A percentile compares a stretch with the other conserved stretches of the same genome.
Conservation (phyloP, 345 rosid genomes). For the Mangifera indica region DNA sequence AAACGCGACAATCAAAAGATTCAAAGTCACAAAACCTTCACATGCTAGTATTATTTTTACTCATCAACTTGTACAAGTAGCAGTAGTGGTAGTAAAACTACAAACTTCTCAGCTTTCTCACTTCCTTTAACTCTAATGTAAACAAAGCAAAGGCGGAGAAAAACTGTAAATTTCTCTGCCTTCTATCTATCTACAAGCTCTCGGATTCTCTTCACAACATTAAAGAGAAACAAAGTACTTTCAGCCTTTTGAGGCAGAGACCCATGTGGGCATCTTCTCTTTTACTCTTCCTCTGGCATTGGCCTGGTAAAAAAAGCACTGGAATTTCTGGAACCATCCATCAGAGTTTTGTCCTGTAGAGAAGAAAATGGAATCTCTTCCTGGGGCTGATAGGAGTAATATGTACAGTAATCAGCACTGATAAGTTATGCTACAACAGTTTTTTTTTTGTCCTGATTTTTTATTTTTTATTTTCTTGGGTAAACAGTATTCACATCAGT, state of each 20-base stretch:
- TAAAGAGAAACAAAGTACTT: background rate
- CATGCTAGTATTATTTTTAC: background rate
- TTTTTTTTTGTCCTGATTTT: background rate
- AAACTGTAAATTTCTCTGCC: conserved; percentile 29
- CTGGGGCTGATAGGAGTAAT: background rate
- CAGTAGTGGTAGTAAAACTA: background rate
- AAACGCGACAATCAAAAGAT: conserved; percentile 1
- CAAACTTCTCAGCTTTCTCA: conserved; percentile 18
- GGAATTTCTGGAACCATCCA: conserved; percentile 19
- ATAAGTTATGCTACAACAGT: background rate
- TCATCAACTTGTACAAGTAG: background rate
- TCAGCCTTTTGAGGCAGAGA: conserved; percentile 8
- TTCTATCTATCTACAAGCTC: conserved; percentile 9
- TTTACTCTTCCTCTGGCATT: background rate
- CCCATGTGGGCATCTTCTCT: conserved; percentile 23
- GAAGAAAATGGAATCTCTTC: background rate
- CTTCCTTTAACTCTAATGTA: conserved; percentile 23
- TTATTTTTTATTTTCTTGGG: background rate
- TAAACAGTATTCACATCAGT: background rate
- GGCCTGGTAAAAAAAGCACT: conserved; percentile 8
- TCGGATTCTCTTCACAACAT: conserved; percentile 11
- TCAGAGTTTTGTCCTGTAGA: background rate
- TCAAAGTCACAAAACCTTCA: background rate
- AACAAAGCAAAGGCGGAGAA: conserved; percentile 37
- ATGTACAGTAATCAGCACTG: conserved; percentile 22